phyloP scores from a whole-genome alignment of 2,329 filamentous ascomycete species.

The Pestalotiopsis fici region DNA sequence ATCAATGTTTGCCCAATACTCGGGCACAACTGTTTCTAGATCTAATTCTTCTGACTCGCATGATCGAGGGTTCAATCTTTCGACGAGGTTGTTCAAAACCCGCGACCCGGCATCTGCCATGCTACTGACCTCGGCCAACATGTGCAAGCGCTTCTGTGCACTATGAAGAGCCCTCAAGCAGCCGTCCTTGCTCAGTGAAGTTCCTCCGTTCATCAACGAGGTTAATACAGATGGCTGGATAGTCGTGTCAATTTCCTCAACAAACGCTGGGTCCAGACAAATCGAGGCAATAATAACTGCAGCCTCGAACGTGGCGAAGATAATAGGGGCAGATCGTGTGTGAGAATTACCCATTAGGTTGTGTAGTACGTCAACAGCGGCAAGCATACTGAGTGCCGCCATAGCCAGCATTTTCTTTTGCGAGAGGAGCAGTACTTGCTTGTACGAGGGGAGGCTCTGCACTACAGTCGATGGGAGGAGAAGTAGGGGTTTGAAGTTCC shows the following conservation, averaged over 20 bases:
- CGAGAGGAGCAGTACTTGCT: constrained; percentile 9
- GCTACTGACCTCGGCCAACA: not conserved
- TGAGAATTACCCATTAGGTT: constrained; percentile 12
- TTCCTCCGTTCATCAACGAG: too few relatives aligned
- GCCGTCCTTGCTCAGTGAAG: too few relatives aligned
- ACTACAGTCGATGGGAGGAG: not conserved
- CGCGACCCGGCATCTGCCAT: not conserved
- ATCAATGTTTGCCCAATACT: too few relatives aligned
- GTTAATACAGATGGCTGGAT: not conserved
- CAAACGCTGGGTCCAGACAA: not conserved
- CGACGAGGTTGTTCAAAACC: too few relatives aligned
- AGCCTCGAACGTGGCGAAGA: constrained; percentile 18
- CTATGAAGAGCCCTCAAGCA: not conserved
- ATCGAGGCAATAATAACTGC: constrained; percentile 12
- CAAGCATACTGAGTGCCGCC: constrained; percentile 13
- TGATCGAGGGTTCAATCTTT: too few relatives aligned
- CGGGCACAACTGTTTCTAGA: too few relatives aligned
- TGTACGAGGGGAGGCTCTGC: constrained; percentile 12
- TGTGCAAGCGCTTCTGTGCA: not conserved
- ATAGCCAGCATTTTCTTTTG: constrained; percentile 13
- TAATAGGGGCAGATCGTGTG: constrained; percentile 10
- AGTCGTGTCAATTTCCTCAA: not conserved
- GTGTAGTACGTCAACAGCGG: constrained; percentile 10
- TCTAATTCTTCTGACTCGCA: too few relatives aligned
- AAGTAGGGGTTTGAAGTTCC: constrained; percentile 15